A percentile compares a stretch with the other conserved stretches of the same genome.
These are phyloP conservation scores for Globisporangium takayamanum DNA, from an alignment of 352 stramenopile genomes.

Conservation along the genomic window DNA sequence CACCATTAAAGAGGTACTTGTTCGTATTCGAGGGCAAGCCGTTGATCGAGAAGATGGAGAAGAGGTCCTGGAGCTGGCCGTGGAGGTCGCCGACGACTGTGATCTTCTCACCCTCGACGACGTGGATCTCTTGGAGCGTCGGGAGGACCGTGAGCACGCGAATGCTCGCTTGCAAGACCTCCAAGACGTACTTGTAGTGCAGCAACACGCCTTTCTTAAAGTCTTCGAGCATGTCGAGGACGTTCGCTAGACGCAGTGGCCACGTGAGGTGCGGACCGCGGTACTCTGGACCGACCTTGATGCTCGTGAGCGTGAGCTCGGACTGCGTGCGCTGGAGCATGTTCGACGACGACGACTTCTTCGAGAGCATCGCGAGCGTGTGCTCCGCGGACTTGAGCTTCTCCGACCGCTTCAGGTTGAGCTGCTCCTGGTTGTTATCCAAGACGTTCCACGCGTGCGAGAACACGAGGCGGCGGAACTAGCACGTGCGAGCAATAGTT, in stretches of 20 bases:
- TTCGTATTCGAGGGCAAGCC: conserved; percentile 87
- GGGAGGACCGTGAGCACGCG: conserved; percentile 50
- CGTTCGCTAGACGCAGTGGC: conserved; percentile 78
- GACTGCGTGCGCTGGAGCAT: conserved; percentile 38
- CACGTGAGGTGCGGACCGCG: conserved; percentile 72
- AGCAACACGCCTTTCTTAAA: conserved; percentile 87
- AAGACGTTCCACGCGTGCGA: conserved; percentile 86
- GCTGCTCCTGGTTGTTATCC: conserved; percentile 88
- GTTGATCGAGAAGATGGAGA: conserved; percentile 93
- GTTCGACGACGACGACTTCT: conserved; percentile 24
- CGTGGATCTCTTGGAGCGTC: conserved; percentile 84
- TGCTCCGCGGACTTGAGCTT: conserved; percentile 83
- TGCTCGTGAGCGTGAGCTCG: conserved; percentile 42
- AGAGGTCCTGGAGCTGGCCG: conserved; percentile 93
- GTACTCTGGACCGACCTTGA: conserved; percentile 59
- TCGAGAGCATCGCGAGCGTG: conserved; percentile 69
- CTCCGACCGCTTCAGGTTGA: conserved; percentile 82
- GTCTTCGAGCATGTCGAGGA: conserved; percentile 85
- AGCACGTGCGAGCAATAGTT: background rate
- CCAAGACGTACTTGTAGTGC: conserved; percentile 89
- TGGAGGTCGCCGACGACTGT: conserved; percentile 93
- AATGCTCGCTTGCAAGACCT: conserved; percentile 73
- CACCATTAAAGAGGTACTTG: conserved; percentile 95
- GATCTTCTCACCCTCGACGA: conserved; percentile 84
- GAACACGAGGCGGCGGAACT: conserved; percentile 77